Percentiles rank a stretch among this genome's conserved stretches.
These are phyloP conservation scores for Septoria linicola DNA, from an alignment of 2,329 filamentous ascomycete species.

Conservation along the genomic window DNA sequence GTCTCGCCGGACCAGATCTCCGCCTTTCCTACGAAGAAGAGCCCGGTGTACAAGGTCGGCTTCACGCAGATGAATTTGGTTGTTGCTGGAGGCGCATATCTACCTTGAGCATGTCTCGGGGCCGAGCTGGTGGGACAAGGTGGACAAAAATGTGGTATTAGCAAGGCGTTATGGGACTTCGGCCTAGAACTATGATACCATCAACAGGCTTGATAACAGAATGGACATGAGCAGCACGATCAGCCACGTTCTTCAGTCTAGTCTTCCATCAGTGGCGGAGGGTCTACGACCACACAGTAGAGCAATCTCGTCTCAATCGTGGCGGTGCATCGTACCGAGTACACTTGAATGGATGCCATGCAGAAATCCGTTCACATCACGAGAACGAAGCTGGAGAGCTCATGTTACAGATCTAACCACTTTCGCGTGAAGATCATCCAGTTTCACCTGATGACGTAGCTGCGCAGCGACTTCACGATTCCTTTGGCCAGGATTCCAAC, in stretches of 20 bases:
- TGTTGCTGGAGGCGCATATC: slow-evolving; percentile 72
- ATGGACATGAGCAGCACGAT: neutral
- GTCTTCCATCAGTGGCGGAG: neutral
- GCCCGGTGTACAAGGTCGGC: slow-evolving; percentile 85
- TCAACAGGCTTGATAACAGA: slow-evolving; percentile 2
- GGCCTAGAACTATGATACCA: slow-evolving; percentile 14
- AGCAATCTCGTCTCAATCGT: too few species aligned
- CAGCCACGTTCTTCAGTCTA: neutral
- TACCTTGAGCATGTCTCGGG: slow-evolving; percentile 44
- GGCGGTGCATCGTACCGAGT: too few species aligned
- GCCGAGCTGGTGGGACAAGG: neutral
- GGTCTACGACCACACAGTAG: neutral
- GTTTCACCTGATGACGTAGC: slow-evolving; percentile 7
- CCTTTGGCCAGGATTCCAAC: slow-evolving; percentile 11
- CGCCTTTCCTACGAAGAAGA: slow-evolving; percentile 94
- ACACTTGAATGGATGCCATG: too few species aligned
- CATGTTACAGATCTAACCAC: neutral
- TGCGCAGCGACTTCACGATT: neutral
- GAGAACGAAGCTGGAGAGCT: too few species aligned
- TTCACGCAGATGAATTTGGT: slow-evolving; percentile 96
- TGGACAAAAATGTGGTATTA: slow-evolving; percentile 11
- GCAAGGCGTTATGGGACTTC: slow-evolving; percentile 22
- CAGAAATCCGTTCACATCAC: too few species aligned
- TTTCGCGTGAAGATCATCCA: slow-evolving; percentile 2
- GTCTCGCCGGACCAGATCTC: slow-evolving; percentile 92